phyloP scores from a whole-genome alignment of 306 rosid genomes.

The Argentina anserina region DNA sequence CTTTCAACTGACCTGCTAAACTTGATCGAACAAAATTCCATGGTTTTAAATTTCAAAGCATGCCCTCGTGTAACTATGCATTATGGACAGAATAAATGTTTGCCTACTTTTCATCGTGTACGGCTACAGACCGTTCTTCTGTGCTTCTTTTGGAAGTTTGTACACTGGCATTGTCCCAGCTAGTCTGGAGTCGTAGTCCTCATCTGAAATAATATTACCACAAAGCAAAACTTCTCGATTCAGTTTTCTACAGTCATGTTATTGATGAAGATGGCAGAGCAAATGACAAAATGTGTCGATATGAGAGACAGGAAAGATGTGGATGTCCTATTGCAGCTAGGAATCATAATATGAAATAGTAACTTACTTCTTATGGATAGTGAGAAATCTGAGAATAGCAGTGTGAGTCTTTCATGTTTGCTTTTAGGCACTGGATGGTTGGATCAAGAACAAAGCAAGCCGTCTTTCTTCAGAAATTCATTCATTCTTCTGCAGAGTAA shows the following conservation, averaged over 20 bases:
- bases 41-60: too few species aligned
- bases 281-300: not conserved
- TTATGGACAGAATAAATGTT: not conserved
- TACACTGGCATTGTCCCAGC: too few species aligned
- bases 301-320: too few species aligned
- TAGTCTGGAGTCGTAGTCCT: too few species aligned
- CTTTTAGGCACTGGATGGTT: not conserved
- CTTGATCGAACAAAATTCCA: too few species aligned
- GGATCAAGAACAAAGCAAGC: not conserved
- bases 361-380: not conserved
- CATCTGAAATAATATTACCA: not conserved
- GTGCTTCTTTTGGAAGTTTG: not conserved
- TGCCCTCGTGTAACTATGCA: not conserved
- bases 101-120: too few species aligned
- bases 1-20: too few species aligned
- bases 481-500: not conserved
- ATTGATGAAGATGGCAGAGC: not conserved
- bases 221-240: not conserved
- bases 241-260: not conserved
- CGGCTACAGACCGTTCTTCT: not conserved
- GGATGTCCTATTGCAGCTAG: not conserved
- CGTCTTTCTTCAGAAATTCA: too few species aligned
- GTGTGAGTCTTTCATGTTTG: not conserved
- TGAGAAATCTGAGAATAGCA: too few species aligned
- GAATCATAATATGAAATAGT: not conserved